Percentiles rank a stretch among this genome's conserved stretches.
phyloP scores from a whole-genome alignment of 1,139 yeast species.

The Lodderomyces parapsilosis region DNA sequence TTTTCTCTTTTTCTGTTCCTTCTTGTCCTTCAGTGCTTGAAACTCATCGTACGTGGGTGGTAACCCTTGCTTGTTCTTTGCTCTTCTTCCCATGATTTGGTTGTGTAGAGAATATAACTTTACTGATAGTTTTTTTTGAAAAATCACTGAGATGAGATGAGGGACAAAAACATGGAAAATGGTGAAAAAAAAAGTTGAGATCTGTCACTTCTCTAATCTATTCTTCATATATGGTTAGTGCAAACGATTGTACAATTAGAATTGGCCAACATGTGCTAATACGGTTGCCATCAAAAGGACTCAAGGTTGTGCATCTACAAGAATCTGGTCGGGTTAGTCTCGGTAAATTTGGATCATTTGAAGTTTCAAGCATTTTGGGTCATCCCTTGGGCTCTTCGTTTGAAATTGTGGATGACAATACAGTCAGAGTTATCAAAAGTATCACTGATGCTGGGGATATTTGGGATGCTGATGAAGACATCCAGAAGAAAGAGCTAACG shows the following conservation, averaged over 20 bases:
- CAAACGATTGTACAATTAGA: conserved; percentile 10
- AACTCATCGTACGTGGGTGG: conserved; percentile 89
- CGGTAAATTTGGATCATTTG: conserved; percentile 90
- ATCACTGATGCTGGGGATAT: conserved; percentile 31
- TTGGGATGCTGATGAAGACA: conserved; percentile 12
- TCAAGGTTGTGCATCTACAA: conserved; percentile 65
- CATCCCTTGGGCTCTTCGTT: conserved; percentile 86
- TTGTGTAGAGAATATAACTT: neutral
- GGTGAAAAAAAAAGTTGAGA: conserved; percentile 3
- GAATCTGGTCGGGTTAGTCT: conserved; percentile 61
- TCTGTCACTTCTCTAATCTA: no score
- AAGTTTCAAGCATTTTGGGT: conserved; percentile 73
- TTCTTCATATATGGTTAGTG: neutral
- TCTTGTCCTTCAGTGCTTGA: conserved; percentile 55
- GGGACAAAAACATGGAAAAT: neutral
- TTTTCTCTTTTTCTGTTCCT: conserved; percentile 35
- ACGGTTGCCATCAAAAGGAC: conserved; percentile 76
- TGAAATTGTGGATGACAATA: conserved; percentile 66
- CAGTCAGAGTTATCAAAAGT: conserved; percentile 49
- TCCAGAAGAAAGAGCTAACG: conserved; percentile 41
- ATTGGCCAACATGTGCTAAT: conserved; percentile 62
- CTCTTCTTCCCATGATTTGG: conserved; percentile 79
- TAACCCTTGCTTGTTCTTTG: conserved; percentile 84
- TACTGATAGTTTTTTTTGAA: neutral
- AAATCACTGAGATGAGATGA: conserved; percentile 8